Percentiles rank a stretch among this genome's conserved stretches.
These are phyloP conservation scores for Coemansia guatemalensis DNA, from an alignment of 192 early-diverging fungal species.

Conservation along the genomic window DNA sequence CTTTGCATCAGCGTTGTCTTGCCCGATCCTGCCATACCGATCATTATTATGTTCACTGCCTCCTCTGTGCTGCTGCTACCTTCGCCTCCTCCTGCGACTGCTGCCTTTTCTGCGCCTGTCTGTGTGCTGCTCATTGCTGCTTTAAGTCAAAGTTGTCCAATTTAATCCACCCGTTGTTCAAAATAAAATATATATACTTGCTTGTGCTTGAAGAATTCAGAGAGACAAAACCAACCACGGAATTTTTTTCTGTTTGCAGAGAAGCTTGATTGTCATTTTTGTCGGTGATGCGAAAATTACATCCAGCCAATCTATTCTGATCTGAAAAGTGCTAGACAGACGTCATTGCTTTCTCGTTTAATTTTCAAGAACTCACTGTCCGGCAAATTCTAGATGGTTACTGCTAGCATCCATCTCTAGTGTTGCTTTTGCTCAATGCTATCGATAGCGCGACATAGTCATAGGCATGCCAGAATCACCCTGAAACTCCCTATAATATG, in stretches of 20 bases:
- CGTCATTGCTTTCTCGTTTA: too few relatives aligned
- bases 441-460: too few relatives aligned
- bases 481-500: too few relatives aligned
- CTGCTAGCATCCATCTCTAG: neutral
- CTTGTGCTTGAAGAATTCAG: neutral
- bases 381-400: neutral
- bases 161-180: neutral
- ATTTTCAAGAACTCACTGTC: neutral
- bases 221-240: slow-evolving; percentile 1
- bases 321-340: too few relatives aligned
- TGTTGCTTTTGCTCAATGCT: neutral
- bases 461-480: too few relatives aligned
- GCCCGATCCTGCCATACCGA: slow-evolving; percentile 97
- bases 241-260: neutral
- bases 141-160: neutral
- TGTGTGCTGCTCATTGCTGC: slow-evolving; percentile 4
- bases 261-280: too few relatives aligned
- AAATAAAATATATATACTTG: slow-evolving; percentile 3
- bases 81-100: neutral
- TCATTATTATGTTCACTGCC: slow-evolving; percentile 67
- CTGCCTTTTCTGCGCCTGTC: neutral
- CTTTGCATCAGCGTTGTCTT: slow-evolving; percentile 98
- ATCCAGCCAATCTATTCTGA: too few relatives aligned
- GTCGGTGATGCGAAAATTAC: too few relatives aligned
- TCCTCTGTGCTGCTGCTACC: slow-evolving; percentile 5